These are phyloP conservation scores for Sporodiniella umbellata DNA, from an alignment of 371 early-diverging fungal genomes.

Conservation along the genomic window DNA sequence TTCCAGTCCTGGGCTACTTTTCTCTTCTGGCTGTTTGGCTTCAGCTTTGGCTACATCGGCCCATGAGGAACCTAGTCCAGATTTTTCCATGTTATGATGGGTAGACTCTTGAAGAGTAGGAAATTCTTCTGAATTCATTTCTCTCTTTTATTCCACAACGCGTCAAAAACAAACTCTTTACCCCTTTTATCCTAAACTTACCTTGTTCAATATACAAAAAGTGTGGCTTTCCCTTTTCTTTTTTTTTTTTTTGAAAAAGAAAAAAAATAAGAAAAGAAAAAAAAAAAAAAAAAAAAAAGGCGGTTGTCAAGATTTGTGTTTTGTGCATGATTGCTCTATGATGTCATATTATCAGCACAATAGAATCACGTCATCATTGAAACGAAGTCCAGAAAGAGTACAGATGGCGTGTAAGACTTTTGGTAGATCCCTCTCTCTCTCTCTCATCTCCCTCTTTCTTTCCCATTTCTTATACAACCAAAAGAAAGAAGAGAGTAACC, in stretches of 20 bases:
- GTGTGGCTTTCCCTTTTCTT: not conserved
- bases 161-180: not conserved
- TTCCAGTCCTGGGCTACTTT: constrained; percentile 2
- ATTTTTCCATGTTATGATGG: constrained; percentile 1
- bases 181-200: too few relatives aligned
- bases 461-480: too few relatives aligned
- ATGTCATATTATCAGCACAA: not conserved
- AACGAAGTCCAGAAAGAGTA: too few relatives aligned
- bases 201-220: not conserved
- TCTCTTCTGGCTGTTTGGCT: not conserved
- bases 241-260: not conserved
- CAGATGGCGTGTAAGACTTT: too few relatives aligned
- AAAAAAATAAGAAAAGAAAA: not conserved
- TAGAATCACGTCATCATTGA: too few relatives aligned
- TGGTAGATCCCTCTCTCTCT: too few relatives aligned
- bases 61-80: constrained; percentile 22
- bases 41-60: constrained; percentile 24
- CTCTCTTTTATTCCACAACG: not conserved
- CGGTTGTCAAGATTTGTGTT: not conserved
- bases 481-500: too few relatives aligned
- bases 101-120: constrained; percentile 20
- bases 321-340: not conserved
- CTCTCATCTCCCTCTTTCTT: too few relatives aligned
- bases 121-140: constrained; percentile 21
- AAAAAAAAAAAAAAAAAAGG: not conserved